Percentiles rank a stretch among this genome's conserved stretches.
These are phyloP conservation scores for Dichomitus squalens DNA, from an alignment of 1,284 basidiomycete species.

Conservation along the genomic window DNA sequence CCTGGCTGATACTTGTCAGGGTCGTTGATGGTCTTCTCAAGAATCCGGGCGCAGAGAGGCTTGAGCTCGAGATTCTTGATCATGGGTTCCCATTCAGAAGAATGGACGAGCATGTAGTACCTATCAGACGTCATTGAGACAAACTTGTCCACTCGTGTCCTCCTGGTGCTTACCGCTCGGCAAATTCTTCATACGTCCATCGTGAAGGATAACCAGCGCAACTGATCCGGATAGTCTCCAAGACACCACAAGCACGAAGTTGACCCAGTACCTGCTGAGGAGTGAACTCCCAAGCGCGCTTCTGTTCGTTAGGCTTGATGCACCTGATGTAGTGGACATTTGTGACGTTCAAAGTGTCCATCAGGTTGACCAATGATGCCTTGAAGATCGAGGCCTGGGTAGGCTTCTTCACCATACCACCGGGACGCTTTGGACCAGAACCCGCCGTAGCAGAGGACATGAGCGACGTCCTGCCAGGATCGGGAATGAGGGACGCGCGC, in stretches of 20 bases:
- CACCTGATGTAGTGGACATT: constrained; percentile 99
- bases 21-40: constrained; percentile 88
- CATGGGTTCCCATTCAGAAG: constrained; percentile 83
- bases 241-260: constrained; percentile 96
- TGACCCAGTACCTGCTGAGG: constrained; percentile 96
- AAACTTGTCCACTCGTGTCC: not conserved
- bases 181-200: constrained; percentile 99
- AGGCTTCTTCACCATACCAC: constrained; percentile 82
- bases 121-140: constrained; percentile 43
- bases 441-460: constrained; percentile 52
- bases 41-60: constrained; percentile 83
- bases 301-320: constrained; percentile 98
- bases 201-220: constrained; percentile 99
- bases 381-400: constrained; percentile 99
- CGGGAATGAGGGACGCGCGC: constrained; percentile 81
- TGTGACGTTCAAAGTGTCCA: constrained; percentile 97
- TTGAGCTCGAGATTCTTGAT: constrained; percentile 81
- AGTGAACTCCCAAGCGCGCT: constrained; percentile 96
- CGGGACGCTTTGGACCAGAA: constrained; percentile 58
- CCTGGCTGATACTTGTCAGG: constrained; percentile 97
- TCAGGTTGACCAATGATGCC: constrained; percentile 88
- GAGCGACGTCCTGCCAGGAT: constrained; percentile 78
- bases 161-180: constrained; percentile 77
- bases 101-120: constrained; percentile 96
- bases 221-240: constrained; percentile 98